Percentiles rank a stretch among this genome's conserved stretches.
phyloP scores from a whole-genome alignment of 164 flowering plant genomes.

The Stephania japonica region DNA sequence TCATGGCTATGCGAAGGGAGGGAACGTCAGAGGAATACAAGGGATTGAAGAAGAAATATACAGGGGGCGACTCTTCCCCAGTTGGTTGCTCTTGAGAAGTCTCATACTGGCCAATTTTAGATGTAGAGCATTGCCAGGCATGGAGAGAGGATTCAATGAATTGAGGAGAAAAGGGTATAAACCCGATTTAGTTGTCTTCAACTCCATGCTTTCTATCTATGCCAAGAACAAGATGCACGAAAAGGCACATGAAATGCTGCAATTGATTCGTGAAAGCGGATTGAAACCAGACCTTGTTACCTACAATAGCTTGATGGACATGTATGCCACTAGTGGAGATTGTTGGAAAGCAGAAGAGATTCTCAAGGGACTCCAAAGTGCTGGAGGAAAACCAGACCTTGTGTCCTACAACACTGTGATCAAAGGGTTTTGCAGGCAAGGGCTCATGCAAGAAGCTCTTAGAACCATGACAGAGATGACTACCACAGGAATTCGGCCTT shows the following conservation, averaged over 20 bases:
- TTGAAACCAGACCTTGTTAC: constrained; percentile 76
- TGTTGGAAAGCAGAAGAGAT: constrained; percentile 88
- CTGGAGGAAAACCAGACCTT: constrained; percentile 60
- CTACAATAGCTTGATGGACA: constrained; percentile 85
- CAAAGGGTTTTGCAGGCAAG: constrained; percentile 82
- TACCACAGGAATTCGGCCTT: constrained; percentile 60
- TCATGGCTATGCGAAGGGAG: constrained; percentile 65
- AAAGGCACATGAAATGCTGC: constrained; percentile 57
- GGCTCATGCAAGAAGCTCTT: constrained; percentile 82
- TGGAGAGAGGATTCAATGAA: constrained; percentile 70
- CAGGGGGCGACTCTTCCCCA: constrained; percentile 58
- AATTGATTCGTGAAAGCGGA: constrained; percentile 51
- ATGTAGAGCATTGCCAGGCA: constrained; percentile 59
- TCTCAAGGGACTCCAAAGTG: constrained; percentile 40
- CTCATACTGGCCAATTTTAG: constrained; percentile 67
- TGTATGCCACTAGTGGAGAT: constrained; percentile 79
- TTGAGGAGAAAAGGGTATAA: constrained; percentile 55
- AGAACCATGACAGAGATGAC: constrained; percentile 66
- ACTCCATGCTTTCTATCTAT: constrained; percentile 73
- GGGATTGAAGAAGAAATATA: constrained; percentile 57
- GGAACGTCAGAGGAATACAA: constrained; percentile 53
- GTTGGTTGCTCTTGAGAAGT: constrained; percentile 82
- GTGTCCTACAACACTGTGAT: constrained; percentile 90
- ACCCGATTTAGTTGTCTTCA: constrained; percentile 77
- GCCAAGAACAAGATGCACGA: constrained; percentile 66